Percentiles rank a stretch among this genome's conserved stretches.
These are phyloP conservation scores for Aspergillus cavernicola DNA, from an alignment of 495 filamentous ascomycete species.

Conservation along the genomic window DNA sequence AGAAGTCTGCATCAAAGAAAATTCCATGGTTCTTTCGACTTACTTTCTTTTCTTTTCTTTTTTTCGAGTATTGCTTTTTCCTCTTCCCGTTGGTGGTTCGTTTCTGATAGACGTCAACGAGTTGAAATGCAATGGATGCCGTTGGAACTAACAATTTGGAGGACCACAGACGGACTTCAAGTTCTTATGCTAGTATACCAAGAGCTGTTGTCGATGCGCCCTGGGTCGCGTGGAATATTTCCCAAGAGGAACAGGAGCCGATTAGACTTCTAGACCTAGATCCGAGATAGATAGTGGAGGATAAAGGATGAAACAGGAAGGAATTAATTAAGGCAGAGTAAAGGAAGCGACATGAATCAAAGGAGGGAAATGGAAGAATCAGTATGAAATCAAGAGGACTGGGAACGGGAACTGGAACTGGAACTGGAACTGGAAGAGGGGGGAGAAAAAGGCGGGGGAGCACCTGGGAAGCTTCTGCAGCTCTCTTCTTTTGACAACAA, in stretches of 20 bases:
- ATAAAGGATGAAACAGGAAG: neutral
- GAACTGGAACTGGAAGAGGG: neutral
- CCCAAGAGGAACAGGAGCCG: conserved; percentile 1
- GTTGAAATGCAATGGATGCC: too few relatives aligned
- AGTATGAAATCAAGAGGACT: neutral
- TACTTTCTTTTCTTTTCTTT: conserved; percentile 4
- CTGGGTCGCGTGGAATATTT: conserved; percentile 17
- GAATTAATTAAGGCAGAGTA: too few relatives aligned
- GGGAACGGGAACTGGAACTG: neutral
- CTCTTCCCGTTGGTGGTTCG: neutral
- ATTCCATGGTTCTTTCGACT: neutral
- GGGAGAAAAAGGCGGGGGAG: conserved; percentile 15
- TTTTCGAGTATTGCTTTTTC: conserved; percentile 1
- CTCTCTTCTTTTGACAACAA: too few relatives aligned
- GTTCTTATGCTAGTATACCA: neutral
- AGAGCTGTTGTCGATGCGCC: neutral
- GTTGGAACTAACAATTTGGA: too few relatives aligned
- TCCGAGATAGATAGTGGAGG: neutral
- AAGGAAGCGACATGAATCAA: too few relatives aligned
- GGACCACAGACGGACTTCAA: too few relatives aligned
- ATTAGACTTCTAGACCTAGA: neutral
- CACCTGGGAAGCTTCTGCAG: conserved; percentile 3
- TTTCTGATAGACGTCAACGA: neutral
- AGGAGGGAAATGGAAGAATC: too few relatives aligned
- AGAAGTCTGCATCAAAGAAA: conserved; percentile 11